A percentile compares a stretch with the other conserved stretches of the same genome.
Evolutionary conservation across 768 basidiomycete species (phyloP).

Genomic region (Lentinula aciculospora): DNA sequence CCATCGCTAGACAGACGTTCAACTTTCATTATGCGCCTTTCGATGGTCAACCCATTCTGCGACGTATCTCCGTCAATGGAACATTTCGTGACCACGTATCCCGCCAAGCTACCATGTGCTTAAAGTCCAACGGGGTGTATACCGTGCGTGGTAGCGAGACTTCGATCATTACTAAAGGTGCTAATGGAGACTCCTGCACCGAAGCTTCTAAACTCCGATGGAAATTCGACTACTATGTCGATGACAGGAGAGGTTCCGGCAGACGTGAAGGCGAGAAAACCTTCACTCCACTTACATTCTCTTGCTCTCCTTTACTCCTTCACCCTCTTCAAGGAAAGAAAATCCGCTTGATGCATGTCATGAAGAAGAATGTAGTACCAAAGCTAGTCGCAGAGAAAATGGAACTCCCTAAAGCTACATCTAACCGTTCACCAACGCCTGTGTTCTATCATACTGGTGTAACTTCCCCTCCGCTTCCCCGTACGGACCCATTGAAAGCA

Average conservation of each 20-base stretch:
- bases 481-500: background rate
- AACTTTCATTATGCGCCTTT: slow-evolving; percentile 69
- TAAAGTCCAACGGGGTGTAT: slow-evolving; percentile 74
- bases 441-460: background rate
- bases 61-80: slow-evolving; percentile 60
- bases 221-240: slow-evolving; percentile 78
- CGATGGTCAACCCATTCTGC: slow-evolving; percentile 62
- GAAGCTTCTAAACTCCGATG: slow-evolving; percentile 48
- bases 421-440: background rate
- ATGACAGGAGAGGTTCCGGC: slow-evolving; percentile 46
- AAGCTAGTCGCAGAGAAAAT: slow-evolving; percentile 62
- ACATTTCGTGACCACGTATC: slow-evolving; percentile 72
- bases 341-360: slow-evolving; percentile 60
- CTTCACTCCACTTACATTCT: slow-evolving; percentile 67
- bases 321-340: slow-evolving; percentile 33
- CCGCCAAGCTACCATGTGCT: slow-evolving; percentile 62
- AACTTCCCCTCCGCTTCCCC: background rate
- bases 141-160: slow-evolving; percentile 64
- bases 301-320: slow-evolving; percentile 62
- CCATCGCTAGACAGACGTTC: slow-evolving; percentile 50
- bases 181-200: slow-evolving; percentile 11
- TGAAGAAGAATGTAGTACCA: slow-evolving; percentile 64
- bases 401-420: slow-evolving; percentile 31
- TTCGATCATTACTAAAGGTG: slow-evolving; percentile 15
- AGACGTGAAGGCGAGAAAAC: slow-evolving; percentile 62